Evolutionary conservation across 345 rosid genomes (phyloP), one percentile per base, ranked within the genome.

Genomic region (Ailanthus altissimus): DNA sequence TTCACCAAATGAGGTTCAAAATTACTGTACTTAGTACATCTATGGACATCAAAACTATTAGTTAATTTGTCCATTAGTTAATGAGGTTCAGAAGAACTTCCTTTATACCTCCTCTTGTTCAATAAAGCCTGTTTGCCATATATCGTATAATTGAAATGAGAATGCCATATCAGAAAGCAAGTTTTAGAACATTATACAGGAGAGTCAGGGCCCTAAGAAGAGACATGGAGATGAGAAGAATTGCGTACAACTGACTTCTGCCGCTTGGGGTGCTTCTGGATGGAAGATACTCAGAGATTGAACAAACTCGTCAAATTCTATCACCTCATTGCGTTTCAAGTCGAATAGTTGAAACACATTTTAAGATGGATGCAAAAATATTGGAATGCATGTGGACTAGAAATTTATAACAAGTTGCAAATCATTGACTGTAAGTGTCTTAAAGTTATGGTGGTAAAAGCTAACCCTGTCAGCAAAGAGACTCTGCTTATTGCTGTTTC

Each of bases 301-400:
- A 67, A 90, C 89, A 75, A 93, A 91, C 84, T 93, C 97, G 58
- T 78, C 89, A 59, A 93, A 91, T 50, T 89, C 96, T 40, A 89
- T 83, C 68, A 84, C 85, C 53, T 90, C 94, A 68, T 91, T 88
- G 9, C 80, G 72, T 74, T 91, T 91, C 74, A 74, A 78, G 77
- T 93, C 96, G 72, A 91, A 90, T 84, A 93, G 75, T 58, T 84
- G 80, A 82, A 93, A 93, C 8, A 93, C 78, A 94, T 88, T 74
- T 45, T n/a, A 38, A 38, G 51, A 38, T 64, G 25, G 38, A 50
- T 0, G 21, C 26, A 43, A 46, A 62, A 14, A 8, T 26, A 12
- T 5, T 3, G 13, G 5, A 46, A 51, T 54, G 21, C 8, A 7
- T 3, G 13, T 32, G 0, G 6, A 36, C 25, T 32, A 3, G 10